Base-by-base conservation (phyloP, 106 monocot species). In the Dendrobium nobile region DNA sequence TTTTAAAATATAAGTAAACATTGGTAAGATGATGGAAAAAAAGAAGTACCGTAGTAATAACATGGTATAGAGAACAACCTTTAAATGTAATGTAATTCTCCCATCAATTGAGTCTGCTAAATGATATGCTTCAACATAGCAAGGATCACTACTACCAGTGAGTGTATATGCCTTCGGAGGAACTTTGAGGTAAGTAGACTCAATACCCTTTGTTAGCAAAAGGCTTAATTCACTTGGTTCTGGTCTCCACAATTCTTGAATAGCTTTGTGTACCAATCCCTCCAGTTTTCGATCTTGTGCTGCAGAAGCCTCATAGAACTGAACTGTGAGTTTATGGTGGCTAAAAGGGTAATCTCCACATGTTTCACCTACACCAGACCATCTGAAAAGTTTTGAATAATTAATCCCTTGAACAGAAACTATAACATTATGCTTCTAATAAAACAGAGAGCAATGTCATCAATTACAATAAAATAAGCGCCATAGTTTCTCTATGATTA, bases 281-380 rank as follows among this genome's bases (percentile, higher is more conserved):
- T 98, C 97, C 77, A 98, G 75, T 83, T 98, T 98, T 88, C 97
- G 85, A 37, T 98, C 97, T 84, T 98, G 97, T 47, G 97, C 94
- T 59, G 97, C 92, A 82, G 97, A 91, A 75, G 97, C 79, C 84
- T 98, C 97, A 80, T 80, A 88, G 85, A 92, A 98, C 59, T 98
- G 97, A 73, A 98, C 97, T 55, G 97, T 98, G 31, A 98, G 89
- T 65, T 98, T 92, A 80, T 98, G 97, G 84, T 98, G 97, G 80
- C 97, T 95, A 82, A 98, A 98, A 54, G 97, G 97, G 61, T 98
- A 98, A 85, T 98, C 97, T 78, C 97, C 97, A 84, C 86, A 91
- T 65, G 94, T 88, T 81, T 95, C 97, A 84, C 89, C 86, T 51
- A 98, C 88, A 83, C 94, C 97, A 59, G 83, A 81, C 96, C 96